Conservation (phyloP, 305 asterid species). For the Fraxinus velutina region DNA sequence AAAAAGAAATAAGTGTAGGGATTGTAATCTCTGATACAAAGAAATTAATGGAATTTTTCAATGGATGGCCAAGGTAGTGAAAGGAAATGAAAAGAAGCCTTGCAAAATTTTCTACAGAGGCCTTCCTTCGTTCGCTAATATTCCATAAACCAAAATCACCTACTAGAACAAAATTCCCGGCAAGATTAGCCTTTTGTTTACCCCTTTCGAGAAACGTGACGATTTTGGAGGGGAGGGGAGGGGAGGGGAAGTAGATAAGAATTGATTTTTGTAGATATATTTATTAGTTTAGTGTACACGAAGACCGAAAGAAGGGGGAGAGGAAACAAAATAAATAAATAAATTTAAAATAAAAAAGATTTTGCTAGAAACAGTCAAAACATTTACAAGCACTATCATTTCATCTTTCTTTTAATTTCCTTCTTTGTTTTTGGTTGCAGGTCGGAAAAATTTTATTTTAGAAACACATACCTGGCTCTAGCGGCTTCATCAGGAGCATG, state of each 20-base stretch:
- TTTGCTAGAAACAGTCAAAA: background rate
- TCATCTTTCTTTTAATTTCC: background rate
- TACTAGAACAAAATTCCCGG: background rate
- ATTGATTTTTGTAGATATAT: background rate
- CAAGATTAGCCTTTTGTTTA: background rate
- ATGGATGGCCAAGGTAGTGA: background rate
- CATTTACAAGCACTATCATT: background rate
- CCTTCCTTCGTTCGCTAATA: background rate
- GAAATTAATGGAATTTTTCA: background rate
- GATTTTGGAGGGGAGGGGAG: background rate
- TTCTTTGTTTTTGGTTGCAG: background rate
- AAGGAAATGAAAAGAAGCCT: background rate
- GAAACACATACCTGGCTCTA: slow-evolving; percentile 70
- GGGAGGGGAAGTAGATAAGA: background rate
- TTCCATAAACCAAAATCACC: background rate
- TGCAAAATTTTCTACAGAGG: background rate
- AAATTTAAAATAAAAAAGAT: background rate
- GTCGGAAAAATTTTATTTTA: background rate
- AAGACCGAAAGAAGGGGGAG: background rate
- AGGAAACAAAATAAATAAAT: background rate
- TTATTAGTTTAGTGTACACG: background rate
- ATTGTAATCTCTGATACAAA: background rate
- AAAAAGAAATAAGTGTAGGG: background rate
- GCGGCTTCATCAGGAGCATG: slow-evolving; percentile 99
- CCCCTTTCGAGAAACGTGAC: background rate